Conservation (phyloP, 2,329 filamentous ascomycete genomes). For the Tolypocladium pustulatum region DNA sequence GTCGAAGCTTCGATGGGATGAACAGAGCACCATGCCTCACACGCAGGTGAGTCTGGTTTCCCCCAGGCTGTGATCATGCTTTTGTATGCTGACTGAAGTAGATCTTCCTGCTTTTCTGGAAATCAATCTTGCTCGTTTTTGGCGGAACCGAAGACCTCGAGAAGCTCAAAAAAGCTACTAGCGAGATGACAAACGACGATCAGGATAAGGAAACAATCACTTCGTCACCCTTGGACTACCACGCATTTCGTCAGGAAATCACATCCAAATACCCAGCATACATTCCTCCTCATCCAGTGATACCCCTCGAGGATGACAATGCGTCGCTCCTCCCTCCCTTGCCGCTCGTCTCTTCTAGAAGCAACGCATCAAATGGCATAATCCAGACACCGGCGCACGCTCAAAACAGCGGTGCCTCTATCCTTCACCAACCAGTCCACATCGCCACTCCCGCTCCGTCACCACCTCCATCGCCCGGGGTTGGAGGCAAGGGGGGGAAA, state of each 20-base stretch:
- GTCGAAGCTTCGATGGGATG: constrained; percentile 64
- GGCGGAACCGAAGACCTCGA: constrained; percentile 67
- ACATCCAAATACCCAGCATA: constrained; percentile 97
- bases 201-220: constrained; percentile 73
- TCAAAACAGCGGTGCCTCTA: constrained; percentile 58
- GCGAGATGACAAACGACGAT: constrained; percentile 46
- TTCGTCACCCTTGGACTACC: constrained; percentile 90
- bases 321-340: constrained; percentile 82
- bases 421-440: constrained; percentile 90
- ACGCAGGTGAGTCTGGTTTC: constrained; percentile 40
- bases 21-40: constrained; percentile 48
- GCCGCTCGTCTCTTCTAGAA: constrained; percentile 59
- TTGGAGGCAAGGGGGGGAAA: constrained; percentile 86
- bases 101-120: constrained; percentile 83
- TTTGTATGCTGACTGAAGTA: constrained; percentile 21
- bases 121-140: constrained; percentile 76
- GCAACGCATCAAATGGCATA: constrained; percentile 50
- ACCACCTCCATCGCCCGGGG: constrained; percentile 78
- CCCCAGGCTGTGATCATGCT: neutral
- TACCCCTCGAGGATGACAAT: constrained; percentile 82
- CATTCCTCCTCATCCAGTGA: constrained; percentile 70
- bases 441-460: constrained; percentile 98
- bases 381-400: constrained; percentile 43
- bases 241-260: constrained; percentile 91
- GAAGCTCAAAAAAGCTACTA: constrained; percentile 61